Conservation (phyloP, 2,329 filamentous ascomycete species). For the Penicillium vulpinum region DNA sequence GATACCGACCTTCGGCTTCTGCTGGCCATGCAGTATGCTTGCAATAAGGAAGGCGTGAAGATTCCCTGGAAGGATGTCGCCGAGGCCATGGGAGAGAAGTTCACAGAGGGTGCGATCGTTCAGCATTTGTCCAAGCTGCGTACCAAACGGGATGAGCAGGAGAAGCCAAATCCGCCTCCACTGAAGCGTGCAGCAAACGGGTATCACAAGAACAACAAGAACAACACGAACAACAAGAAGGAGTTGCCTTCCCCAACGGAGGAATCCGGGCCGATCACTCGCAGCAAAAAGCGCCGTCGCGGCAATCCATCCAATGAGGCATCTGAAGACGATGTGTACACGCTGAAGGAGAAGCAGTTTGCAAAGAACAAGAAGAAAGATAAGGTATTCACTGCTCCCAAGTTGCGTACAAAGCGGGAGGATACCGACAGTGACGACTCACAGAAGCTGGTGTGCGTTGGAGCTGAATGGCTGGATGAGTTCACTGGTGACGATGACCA, state of each 20-base stretch:
- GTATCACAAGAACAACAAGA: background rate
- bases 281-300: background rate
- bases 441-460: slow-evolving; percentile 15
- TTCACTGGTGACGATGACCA: background rate
- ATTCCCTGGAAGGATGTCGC: slow-evolving; percentile 48
- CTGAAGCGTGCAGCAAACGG: slow-evolving; percentile 32
- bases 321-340: background rate
- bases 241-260: background rate
- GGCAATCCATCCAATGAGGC: background rate
- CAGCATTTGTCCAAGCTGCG: slow-evolving; percentile 51
- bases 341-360: background rate
- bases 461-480: background rate
- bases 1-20: slow-evolving; percentile 47
- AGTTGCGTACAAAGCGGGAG: background rate
- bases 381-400: background rate
- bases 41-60: slow-evolving; percentile 38
- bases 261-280: background rate
- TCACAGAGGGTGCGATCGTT: slow-evolving; percentile 47
- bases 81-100: slow-evolving; percentile 40
- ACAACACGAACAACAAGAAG: background rate
- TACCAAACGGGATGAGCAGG: slow-evolving; percentile 31
- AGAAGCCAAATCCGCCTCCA: slow-evolving; percentile 42
- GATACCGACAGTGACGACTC: background rate
- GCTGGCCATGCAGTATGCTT: slow-evolving; percentile 44
- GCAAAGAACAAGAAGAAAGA: background rate